Conservation (phyloP, 495 filamentous ascomycete species). For the Hypoxylon intermedium region DNA sequence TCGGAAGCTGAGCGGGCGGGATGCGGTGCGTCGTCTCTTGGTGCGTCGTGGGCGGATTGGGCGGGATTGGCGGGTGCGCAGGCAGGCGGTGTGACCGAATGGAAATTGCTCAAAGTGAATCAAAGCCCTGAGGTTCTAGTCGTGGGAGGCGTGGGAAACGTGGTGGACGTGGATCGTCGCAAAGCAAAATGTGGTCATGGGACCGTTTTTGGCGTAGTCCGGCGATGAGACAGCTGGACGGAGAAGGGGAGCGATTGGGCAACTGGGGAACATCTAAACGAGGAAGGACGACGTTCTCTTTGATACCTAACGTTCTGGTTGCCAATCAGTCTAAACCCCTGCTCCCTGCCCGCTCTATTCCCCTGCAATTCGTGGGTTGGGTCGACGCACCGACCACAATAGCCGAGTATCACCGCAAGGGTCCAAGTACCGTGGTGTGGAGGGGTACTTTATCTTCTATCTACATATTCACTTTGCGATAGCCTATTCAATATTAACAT, state of each 20-base stretch:
- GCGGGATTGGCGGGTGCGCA: conserved; percentile 11
- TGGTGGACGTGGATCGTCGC: conserved; percentile 24
- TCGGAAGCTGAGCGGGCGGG: conserved; percentile 40
- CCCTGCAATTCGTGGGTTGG: not conserved
- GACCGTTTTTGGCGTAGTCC: conserved; percentile 41
- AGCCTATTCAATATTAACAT: no score
- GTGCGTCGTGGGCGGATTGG: conserved; percentile 27
- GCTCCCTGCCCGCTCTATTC: not conserved
- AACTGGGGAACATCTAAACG: conserved; percentile 37
- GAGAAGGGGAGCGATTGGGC: conserved; percentile 31
- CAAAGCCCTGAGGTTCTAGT: conserved; percentile 10
- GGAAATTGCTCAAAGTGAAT: conserved; percentile 18
- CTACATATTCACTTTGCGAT: not conserved
- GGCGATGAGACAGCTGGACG: conserved; percentile 33
- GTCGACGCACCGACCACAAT: conserved; percentile 17
- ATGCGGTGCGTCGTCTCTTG: conserved; percentile 28
- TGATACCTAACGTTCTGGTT: not conserved
- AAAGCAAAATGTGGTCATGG: conserved; percentile 37
- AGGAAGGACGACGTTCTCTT: conserved; percentile 29
- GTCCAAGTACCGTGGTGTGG: conserved; percentile 14
- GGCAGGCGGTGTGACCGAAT: conserved; percentile 33
- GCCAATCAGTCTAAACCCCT: not conserved
- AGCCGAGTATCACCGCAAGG: conserved; percentile 34
- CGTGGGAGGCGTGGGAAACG: not conserved
- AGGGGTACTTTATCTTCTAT: not conserved